These are phyloP conservation scores for Paraglomus occultum DNA, from an alignment of 192 early-diverging fungal species.

Conservation along the genomic window DNA sequence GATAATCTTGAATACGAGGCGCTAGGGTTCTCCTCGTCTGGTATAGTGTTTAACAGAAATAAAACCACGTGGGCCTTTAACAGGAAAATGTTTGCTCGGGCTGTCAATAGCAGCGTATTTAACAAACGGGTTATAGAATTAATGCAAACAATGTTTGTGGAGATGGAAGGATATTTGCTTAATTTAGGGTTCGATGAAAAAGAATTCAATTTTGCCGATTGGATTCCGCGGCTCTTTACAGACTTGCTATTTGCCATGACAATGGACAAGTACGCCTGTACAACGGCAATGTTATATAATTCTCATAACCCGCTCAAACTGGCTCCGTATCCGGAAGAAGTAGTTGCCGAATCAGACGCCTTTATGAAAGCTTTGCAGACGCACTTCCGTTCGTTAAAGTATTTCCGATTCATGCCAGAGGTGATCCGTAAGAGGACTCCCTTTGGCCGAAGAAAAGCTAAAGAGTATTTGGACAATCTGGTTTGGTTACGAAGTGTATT, in stretches of 20 bases:
- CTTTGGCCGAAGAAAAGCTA: background rate
- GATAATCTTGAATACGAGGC: background rate
- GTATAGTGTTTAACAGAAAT: slow-evolving; percentile 1
- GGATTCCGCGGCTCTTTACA: background rate
- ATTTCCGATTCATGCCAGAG: background rate
- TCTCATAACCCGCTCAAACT: background rate
- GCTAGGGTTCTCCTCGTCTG: background rate
- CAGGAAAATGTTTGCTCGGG: background rate
- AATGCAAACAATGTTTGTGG: no score
- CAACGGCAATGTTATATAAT: background rate
- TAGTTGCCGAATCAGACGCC: background rate
- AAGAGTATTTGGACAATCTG: background rate
- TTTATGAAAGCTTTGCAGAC: background rate
- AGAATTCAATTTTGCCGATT: background rate
- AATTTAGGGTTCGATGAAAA: background rate
- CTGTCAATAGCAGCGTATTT: background rate
- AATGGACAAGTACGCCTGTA: background rate
- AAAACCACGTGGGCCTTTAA: background rate
- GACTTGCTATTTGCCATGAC: background rate
- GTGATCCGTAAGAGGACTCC: background rate
- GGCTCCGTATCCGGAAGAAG: background rate
- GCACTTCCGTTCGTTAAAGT: background rate
- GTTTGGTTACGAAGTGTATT: background rate
- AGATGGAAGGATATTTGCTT: no score
- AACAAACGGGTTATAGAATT: no score